These are phyloP conservation scores for Sporothrix variecibatus DNA, from an alignment of 2,329 filamentous ascomycete genomes.

Conservation along the genomic window DNA sequence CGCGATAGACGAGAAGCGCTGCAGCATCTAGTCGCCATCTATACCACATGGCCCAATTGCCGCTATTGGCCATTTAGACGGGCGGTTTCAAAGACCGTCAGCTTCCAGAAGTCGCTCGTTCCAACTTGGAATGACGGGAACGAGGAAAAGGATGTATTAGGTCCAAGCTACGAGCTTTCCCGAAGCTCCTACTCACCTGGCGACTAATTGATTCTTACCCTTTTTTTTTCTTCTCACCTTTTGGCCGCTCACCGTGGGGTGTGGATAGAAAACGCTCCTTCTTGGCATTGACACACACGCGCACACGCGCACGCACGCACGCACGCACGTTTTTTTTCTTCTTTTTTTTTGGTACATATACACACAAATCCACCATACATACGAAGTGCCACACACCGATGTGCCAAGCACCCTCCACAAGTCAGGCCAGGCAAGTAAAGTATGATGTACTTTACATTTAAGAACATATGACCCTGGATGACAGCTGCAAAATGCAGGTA, in stretches of 20 bases:
- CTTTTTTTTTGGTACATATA: no score
- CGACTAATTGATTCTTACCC: background rate
- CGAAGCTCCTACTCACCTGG: background rate
- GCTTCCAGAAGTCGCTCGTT: background rate
- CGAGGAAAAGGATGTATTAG: background rate
- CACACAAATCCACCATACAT: background rate
- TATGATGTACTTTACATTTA: background rate
- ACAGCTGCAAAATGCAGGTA: constrained; percentile 1
- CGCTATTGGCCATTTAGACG: background rate
- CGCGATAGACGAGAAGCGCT: background rate
- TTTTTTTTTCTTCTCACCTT: background rate
- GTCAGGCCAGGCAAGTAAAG: background rate
- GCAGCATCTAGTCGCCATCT: background rate
- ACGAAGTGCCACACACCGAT: background rate
- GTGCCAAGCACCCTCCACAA: background rate
- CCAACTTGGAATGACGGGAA: no score
- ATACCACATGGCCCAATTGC: background rate
- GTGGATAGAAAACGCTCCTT: background rate
- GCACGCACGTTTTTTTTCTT: no score
- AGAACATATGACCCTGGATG: background rate
- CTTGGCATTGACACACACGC: background rate
- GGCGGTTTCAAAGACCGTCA: background rate
- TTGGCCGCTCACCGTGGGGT: constrained; percentile 4
- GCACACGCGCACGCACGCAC: background rate
- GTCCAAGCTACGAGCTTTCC: background rate